Evolutionary conservation across 495 filamentous ascomycete species (phyloP), one percentile per base, ranked within the genome.

Genomic region (Cercophora newfieldiana): DNA sequence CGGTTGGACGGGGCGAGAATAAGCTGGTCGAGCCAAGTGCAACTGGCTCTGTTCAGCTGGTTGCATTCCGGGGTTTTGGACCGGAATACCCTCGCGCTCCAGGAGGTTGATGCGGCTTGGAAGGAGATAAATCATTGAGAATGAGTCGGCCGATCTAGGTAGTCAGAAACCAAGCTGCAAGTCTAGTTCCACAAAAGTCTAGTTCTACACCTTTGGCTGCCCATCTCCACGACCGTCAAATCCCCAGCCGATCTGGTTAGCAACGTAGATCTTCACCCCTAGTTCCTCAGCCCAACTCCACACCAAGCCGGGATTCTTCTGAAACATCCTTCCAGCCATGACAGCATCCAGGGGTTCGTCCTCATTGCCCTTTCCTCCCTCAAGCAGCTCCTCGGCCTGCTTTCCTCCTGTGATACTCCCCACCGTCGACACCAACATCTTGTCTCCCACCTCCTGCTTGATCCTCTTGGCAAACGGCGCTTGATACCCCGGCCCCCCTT

Each of bases 281-380:
- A 91, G 74, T 53, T 91, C 87, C 65, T 89, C 85, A 0, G 88
- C 89, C 79, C 83, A 91, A 0, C 77, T 68, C 84, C 88, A 90
- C 57, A 89, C 87, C 26, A 91, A 71, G 0, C 84, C 84, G 0
- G 89, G 88, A 69, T 91, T 86, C 78, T 88, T 90, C 72, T 88
- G 88, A 75, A 91, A 93, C 61, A 79, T 79, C 5, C 90, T 75
- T 0, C 88, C 90, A 12, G 83, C 83, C 14, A 87, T 74, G 1
- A 83, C 82, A 19, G 88, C 72, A 71, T 92, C 90, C 18, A 91
- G 66, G 10, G 74, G 71, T 31, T 69, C 69, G 19, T 75, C 72
- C 7, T 85, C 83, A 44, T 26, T 64, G n/a, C 59, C 64, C 19
- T 65, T 63, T 25, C 59, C 59, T 18, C 53, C 65, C 65, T 85